Evolutionary conservation across 805 yeast species (phyloP).

Genomic region (Kuraishia ogatae): DNA sequence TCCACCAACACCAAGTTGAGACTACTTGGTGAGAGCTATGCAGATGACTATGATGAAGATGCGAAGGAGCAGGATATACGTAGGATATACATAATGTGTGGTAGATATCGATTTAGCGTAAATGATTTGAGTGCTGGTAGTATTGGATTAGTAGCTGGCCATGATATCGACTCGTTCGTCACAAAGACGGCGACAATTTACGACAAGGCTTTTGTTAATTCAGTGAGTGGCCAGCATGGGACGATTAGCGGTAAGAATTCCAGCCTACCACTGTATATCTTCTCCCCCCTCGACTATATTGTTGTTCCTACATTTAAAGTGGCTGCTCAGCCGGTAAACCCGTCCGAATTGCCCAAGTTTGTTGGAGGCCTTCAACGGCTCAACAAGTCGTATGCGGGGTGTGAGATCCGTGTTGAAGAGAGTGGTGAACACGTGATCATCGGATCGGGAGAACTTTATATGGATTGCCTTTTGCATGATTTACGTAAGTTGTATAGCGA

Average conservation of each 20-base stretch:
- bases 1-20: slow-evolving; percentile 32
- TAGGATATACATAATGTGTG: slow-evolving; percentile 49
- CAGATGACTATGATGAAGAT: slow-evolving; percentile 46
- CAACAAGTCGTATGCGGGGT: slow-evolving; percentile 56
- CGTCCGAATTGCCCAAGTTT: slow-evolving; percentile 69
- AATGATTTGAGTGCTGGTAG: slow-evolving; percentile 52
- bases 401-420: slow-evolving; percentile 68
- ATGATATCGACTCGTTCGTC: slow-evolving; percentile 38
- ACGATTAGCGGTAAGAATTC: no score
- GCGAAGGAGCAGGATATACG: slow-evolving; percentile 29
- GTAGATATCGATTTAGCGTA: slow-evolving; percentile 57
- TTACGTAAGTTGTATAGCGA: slow-evolving; percentile 54
- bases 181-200: slow-evolving; percentile 55
- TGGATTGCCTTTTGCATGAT: slow-evolving; percentile 80
- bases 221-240: no score
- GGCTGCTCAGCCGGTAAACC: slow-evolving; percentile 74
- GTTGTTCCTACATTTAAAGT: slow-evolving; percentile 62
- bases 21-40: slow-evolving; percentile 47
- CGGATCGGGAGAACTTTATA: slow-evolving; percentile 81
- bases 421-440: slow-evolving; percentile 78
- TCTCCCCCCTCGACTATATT: slow-evolving; percentile 34
- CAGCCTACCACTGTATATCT: slow-evolving; percentile 12
- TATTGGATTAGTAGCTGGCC: slow-evolving; percentile 60
- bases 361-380: slow-evolving; percentile 60
- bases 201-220: slow-evolving; percentile 10